Percentiles rank a stretch among this genome's conserved stretches.
phyloP scores from a whole-genome alignment of 495 filamentous ascomycete genomes.

The Daldinia grandis region DNA sequence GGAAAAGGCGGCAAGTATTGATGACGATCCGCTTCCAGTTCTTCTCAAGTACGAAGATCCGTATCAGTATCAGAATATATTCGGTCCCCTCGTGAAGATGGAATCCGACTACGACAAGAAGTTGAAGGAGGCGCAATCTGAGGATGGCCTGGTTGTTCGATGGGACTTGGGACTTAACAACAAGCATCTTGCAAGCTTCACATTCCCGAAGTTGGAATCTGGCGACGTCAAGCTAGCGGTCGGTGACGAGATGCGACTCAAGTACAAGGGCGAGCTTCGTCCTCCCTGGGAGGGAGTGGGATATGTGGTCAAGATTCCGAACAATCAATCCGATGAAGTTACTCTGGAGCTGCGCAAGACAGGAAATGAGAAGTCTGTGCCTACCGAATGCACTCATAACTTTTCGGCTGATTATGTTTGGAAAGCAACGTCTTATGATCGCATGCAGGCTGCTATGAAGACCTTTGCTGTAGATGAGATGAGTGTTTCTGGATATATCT shows the following conservation, averaged over 20 bases:
- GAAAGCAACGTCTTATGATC: slow-evolving; percentile 99
- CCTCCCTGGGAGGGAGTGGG: slow-evolving; percentile 97
- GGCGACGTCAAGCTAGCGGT: slow-evolving; percentile 98
- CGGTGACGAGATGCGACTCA: slow-evolving; percentile 97
- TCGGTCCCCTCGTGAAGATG: slow-evolving; percentile 97
- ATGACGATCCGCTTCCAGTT: slow-evolving; percentile 94
- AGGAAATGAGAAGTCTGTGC: slow-evolving; percentile 87
- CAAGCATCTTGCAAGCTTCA: slow-evolving; percentile 96
- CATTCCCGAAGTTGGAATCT: slow-evolving; percentile 94
- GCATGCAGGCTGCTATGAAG: slow-evolving; percentile 99
- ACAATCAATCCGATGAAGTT: slow-evolving; percentile 98
- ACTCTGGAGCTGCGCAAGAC: slow-evolving; percentile 85
- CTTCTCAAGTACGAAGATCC: slow-evolving; percentile 96
- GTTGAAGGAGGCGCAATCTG: slow-evolving; percentile 96
- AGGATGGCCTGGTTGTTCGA: slow-evolving; percentile 90
- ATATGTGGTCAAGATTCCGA: slow-evolving; percentile 99
- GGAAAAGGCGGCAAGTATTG: slow-evolving; percentile 90
- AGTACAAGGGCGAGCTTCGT: slow-evolving; percentile 94
- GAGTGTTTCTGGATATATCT: slow-evolving; percentile 99
- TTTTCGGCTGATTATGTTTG: slow-evolving; percentile 99
- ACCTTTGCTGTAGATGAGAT: slow-evolving; percentile 98
- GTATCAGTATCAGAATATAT: slow-evolving; percentile 99
- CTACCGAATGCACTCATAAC: slow-evolving; percentile 96
- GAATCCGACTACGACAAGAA: slow-evolving; percentile 99
- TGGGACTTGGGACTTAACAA: slow-evolving; percentile 98